Conservation (phyloP, 2,329 filamentous ascomycete genomes). For the Cercospora sojina region DNA sequence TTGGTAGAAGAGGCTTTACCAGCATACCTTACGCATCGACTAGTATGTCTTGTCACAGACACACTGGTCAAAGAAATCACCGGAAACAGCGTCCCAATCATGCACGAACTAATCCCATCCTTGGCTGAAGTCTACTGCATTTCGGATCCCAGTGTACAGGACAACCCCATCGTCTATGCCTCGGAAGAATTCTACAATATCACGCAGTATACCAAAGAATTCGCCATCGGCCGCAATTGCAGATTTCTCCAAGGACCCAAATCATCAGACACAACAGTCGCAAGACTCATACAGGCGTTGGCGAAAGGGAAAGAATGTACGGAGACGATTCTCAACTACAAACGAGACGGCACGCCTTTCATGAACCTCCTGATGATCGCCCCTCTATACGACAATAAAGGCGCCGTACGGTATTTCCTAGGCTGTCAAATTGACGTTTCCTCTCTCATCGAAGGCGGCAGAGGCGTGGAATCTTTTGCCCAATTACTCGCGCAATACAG, state of each 20-base stretch:
- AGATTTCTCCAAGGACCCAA: conserved; percentile 48
- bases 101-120: conserved; percentile 43
- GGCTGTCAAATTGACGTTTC: conserved; percentile 44
- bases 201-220: conserved; percentile 45
- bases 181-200: conserved; percentile 48
- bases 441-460: conserved; percentile 39
- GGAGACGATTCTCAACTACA: conserved; percentile 48
- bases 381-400: conserved; percentile 45
- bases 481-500: conserved; percentile 37
- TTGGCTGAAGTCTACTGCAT: conserved; percentile 50
- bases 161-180: conserved; percentile 49
- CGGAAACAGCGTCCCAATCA: conserved; percentile 42
- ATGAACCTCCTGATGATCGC: conserved; percentile 45
- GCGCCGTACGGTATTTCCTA: conserved; percentile 42
- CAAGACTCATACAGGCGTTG: conserved; percentile 41
- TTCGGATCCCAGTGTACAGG: conserved; percentile 44
- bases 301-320: conserved; percentile 43
- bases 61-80: conserved; percentile 47
- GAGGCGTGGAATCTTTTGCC: conserved; percentile 41
- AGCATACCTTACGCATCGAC: conserved; percentile 44
- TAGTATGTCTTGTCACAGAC: conserved; percentile 44
- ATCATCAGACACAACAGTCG: conserved; percentile 38
- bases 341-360: conserved; percentile 43
- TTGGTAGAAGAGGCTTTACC: conserved; percentile 45
- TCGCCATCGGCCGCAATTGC: conserved; percentile 47